These are phyloP conservation scores for Pythium utonaiense DNA, from an alignment of 352 stramenopile genomes.

Conservation along the genomic window DNA sequence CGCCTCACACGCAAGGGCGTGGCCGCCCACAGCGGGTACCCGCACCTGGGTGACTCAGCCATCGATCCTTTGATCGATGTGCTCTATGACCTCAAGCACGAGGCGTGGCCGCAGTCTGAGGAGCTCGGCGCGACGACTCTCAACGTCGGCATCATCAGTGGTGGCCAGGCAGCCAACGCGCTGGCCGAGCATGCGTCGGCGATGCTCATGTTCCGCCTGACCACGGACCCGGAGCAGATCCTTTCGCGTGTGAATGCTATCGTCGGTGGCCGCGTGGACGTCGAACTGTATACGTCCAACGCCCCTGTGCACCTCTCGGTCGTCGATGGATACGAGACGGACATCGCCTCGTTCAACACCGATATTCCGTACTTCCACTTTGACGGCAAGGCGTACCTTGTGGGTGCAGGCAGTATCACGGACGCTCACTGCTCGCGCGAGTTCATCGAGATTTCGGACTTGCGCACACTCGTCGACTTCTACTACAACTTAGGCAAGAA, in stretches of 20 bases:
- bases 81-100: conserved; percentile 77
- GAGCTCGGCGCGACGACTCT: conserved; percentile 80
- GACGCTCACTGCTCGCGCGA: conserved; percentile 72
- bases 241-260: conserved; percentile 69
- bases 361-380: conserved; percentile 88
- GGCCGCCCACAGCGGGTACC: conserved; percentile 82
- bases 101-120: conserved; percentile 69
- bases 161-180: conserved; percentile 77
- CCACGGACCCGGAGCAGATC: conserved; percentile 62
- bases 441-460: conserved; percentile 66
- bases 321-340: conserved; percentile 81
- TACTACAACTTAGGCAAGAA: conserved; percentile 72
- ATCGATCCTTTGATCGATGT: conserved; percentile 85
- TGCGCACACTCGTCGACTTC: conserved; percentile 58
- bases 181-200: conserved; percentile 77
- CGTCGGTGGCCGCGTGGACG: conserved; percentile 47
- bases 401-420: conserved; percentile 72
- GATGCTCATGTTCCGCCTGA: conserved; percentile 89
- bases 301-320: conserved; percentile 73
- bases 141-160: conserved; percentile 82
- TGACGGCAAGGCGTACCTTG: conserved; percentile 71
- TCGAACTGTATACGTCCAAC: conserved; percentile 86
- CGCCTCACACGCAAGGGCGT: conserved; percentile 67
- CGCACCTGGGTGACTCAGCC: conserved; percentile 75
- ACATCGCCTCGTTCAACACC: conserved; percentile 86